phyloP scores from a whole-genome alignment of 1,139 yeast species.

The Diutina scorzettiae region DNA sequence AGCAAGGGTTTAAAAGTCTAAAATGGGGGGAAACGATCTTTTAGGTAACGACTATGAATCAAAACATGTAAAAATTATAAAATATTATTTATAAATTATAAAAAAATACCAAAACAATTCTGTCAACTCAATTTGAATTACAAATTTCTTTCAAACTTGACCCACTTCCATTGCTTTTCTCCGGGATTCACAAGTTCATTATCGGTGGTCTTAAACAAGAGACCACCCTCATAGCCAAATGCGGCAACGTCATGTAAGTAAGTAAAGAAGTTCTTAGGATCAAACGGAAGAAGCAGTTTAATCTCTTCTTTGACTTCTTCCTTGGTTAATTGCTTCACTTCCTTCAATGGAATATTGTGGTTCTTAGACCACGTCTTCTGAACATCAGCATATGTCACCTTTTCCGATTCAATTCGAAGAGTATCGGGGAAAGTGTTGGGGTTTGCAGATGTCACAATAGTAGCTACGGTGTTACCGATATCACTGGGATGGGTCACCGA shows the following conservation, averaged over 20 bases:
- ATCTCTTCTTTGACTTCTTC: slow-evolving; percentile 17
- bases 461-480: slow-evolving; percentile 35
- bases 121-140: too few relatives aligned
- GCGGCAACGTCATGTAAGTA: slow-evolving; percentile 9
- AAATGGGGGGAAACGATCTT: too few relatives aligned
- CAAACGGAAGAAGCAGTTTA: slow-evolving; percentile 11
- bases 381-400: slow-evolving; percentile 26
- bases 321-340: slow-evolving; percentile 14
- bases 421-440: slow-evolving; percentile 29
- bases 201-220: slow-evolving; percentile 15
- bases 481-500: slow-evolving; percentile 27
- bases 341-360: slow-evolving; percentile 24
- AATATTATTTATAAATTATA: too few relatives aligned
- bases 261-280: slow-evolving; percentile 13
- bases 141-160: slow-evolving; percentile 12
- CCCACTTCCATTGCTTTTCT: slow-evolving; percentile 37
- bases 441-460: slow-evolving; percentile 20
- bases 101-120: too few relatives aligned
- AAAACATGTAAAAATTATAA: too few relatives aligned
- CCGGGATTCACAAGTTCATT: slow-evolving; percentile 45
- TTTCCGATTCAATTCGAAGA: slow-evolving; percentile 33
- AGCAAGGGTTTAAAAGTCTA: too few relatives aligned
- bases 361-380: slow-evolving; percentile 28
- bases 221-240: slow-evolving; percentile 8
- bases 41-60: too few relatives aligned